Conservation (phyloP, 78 protist genomes). For the Paratrimastix pyriformis region DNA sequence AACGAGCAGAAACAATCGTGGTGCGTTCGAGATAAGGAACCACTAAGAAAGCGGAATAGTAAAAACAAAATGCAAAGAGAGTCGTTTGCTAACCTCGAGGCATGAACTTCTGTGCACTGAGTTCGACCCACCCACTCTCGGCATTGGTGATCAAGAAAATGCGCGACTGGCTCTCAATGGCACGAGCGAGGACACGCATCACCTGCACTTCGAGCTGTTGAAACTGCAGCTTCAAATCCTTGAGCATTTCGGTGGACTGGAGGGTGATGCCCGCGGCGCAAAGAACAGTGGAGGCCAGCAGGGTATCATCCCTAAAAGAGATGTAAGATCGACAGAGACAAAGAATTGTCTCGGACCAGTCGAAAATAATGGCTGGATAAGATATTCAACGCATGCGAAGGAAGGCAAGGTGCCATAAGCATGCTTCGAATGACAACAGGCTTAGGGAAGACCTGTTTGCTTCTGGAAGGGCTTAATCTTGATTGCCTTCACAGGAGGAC, state of each 20-base stretch:
- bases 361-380: conserved; percentile 7
- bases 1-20: not conserved
- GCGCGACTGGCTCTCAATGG: not conserved
- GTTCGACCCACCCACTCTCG: conserved; percentile 19
- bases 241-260: not conserved
- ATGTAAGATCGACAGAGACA: not conserved
- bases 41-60: too few relatives aligned
- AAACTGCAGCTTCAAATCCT: not conserved
- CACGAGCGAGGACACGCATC: not conserved
- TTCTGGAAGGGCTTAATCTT: too few relatives aligned
- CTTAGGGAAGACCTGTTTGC: too few relatives aligned
- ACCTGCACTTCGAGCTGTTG: not conserved
- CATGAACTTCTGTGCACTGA: conserved; percentile 1
- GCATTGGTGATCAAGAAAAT: conserved; percentile 1
- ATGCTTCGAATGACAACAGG: too few relatives aligned
- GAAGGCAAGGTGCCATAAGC: too few relatives aligned
- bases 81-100: not conserved
- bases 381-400: too few relatives aligned
- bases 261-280: not conserved
- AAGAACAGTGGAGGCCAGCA: not conserved
- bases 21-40: not conserved
- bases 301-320: conserved; percentile 13
- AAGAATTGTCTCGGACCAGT: not conserved
- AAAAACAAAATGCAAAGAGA: too few relatives aligned
- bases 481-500: too few relatives aligned